phyloP scores from a whole-genome alignment of 2,329 filamentous ascomycete species.

The Botryosphaeria dothidea region DNA sequence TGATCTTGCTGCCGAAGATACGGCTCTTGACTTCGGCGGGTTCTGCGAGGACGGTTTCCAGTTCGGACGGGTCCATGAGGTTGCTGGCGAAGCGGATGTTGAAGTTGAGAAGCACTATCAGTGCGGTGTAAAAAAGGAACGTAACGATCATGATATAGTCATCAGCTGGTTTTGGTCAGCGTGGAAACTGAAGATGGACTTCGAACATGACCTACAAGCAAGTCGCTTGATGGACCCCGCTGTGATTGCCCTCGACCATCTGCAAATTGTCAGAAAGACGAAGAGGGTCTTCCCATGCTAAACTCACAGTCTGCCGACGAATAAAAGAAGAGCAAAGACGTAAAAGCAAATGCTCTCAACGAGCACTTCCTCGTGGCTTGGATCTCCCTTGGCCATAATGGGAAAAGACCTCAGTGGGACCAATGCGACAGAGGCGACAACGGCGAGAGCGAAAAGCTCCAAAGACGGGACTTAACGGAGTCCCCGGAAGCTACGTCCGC shows the following conservation, averaged over 20 bases:
- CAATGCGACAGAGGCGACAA: background rate
- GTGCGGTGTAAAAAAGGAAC: conserved; percentile 20
- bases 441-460: background rate
- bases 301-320: conserved; percentile 19
- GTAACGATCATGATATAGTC: conserved; percentile 22
- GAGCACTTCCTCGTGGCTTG: conserved; percentile 15
- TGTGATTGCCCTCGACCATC: conserved; percentile 20
- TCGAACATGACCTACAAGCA: too few species aligned
- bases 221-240: conserved; percentile 13
- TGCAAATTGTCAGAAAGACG: background rate
- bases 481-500: background rate
- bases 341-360: conserved; percentile 20
- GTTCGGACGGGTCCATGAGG: conserved; percentile 15
- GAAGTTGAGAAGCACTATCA: conserved; percentile 23
- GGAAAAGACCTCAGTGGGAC: background rate
- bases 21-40: conserved; percentile 32
- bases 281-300: background rate
- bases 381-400: conserved; percentile 15
- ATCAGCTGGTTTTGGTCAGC: background rate
- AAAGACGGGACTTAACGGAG: background rate
- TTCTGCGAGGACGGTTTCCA: conserved; percentile 18
- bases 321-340: conserved; percentile 13
- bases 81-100: conserved; percentile 22
- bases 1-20: conserved; percentile 39
- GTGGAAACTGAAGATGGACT: background rate